Evolutionary conservation across 768 basidiomycete species (phyloP).

Genomic region (Pleurotus sapidus): DNA sequence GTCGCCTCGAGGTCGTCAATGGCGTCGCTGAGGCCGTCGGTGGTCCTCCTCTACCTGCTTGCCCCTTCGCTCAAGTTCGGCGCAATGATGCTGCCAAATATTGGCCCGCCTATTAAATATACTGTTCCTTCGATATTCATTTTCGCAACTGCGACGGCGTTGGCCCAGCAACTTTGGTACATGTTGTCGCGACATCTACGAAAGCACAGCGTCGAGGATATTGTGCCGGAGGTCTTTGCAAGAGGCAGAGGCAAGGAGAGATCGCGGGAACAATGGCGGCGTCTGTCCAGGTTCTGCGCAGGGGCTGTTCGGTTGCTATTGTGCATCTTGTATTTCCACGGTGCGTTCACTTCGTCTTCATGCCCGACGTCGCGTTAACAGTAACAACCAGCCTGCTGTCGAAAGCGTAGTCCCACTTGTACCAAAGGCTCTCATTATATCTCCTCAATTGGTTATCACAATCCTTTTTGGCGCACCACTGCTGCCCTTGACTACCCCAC

Average conservation of each 20-base stretch:
- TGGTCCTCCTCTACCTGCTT: conserved; percentile 68
- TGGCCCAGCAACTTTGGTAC: conserved; percentile 72
- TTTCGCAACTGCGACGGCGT: conserved; percentile 56
- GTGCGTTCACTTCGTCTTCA: conserved; percentile 35
- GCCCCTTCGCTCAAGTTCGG: conserved; percentile 70
- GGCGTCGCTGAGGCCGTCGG: conserved; percentile 53
- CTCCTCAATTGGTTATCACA: conserved; percentile 39
- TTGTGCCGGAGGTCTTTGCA: conserved; percentile 60
- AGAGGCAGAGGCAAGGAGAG: conserved; percentile 51
- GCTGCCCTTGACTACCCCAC: conserved; percentile 50
- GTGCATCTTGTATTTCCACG: conserved; percentile 61
- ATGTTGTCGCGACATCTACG: conserved; percentile 73
- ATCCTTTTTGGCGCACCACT: conserved; percentile 38
- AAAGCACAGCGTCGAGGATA: conserved; percentile 55
- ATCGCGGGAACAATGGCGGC: conserved; percentile 40
- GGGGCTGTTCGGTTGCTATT: conserved; percentile 47
- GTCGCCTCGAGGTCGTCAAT: conserved; percentile 32
- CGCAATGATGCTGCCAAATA: conserved; percentile 57
- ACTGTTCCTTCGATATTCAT: conserved; percentile 46
- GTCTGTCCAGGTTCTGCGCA: conserved; percentile 39
- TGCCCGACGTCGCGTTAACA: neutral
- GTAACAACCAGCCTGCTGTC: conserved; percentile 41
- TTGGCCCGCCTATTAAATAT: conserved; percentile 43
- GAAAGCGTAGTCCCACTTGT: conserved; percentile 49
- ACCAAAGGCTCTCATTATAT: conserved; percentile 26